Conservation (phyloP, 352 stramenopile species). For the Pythium volutum region DNA sequence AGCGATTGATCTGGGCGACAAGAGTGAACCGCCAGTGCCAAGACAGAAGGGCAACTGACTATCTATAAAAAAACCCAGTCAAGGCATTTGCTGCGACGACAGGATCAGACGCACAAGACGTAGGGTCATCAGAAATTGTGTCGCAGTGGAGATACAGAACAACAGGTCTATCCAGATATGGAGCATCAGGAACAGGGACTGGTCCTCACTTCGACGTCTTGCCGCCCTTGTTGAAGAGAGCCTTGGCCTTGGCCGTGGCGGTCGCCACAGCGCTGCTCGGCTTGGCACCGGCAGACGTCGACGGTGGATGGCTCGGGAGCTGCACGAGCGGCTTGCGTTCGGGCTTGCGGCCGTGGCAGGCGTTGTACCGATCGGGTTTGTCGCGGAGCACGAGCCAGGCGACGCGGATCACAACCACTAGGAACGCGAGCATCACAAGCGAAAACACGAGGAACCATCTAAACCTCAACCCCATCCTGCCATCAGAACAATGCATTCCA, state of each 20-base stretch:
- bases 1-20: neutral
- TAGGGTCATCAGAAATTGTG: no score
- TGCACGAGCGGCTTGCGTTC: conserved; percentile 24
- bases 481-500: no score
- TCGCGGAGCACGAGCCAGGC: conserved; percentile 22
- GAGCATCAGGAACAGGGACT: neutral
- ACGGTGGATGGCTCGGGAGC: neutral
- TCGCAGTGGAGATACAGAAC: neutral
- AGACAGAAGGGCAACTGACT: neutral
- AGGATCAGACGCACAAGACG: conserved; percentile 6
- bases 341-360: conserved; percentile 15
- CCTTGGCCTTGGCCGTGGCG: conserved; percentile 5
- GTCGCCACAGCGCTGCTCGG: neutral
- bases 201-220: conserved; percentile 8
- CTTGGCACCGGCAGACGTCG: neutral
- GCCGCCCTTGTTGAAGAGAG: neutral
- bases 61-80: neutral
- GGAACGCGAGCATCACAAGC: conserved; percentile 14
- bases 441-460: conserved; percentile 25
- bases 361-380: conserved; percentile 19
- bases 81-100: neutral
- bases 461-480: neutral
- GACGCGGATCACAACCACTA: conserved; percentile 23
- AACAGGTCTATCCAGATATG: neutral
- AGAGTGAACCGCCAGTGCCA: neutral